Base-by-base conservation (phyloP, 2,329 filamentous ascomycete genomes). In the Aaosphaeria pasadenensis region DNA sequence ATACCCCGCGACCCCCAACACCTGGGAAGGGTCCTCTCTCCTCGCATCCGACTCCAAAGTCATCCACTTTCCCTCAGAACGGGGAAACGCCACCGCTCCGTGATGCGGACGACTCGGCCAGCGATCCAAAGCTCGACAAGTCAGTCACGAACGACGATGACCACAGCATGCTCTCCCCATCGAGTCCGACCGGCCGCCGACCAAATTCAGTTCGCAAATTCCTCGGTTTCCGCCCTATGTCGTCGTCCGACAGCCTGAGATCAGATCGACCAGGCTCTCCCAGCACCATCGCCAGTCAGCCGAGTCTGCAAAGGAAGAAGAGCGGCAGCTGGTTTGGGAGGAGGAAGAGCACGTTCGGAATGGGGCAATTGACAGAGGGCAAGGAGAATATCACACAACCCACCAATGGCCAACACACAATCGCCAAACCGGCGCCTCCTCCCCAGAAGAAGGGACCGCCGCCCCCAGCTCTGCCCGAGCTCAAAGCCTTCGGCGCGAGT, bases 181-280 rank as follows among this genome's bases (percentile, higher is more conserved):
- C 64, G 35, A 70, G 66, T 49, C 64, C 64, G 9, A 50, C 53
- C 13, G 48, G 44, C 45, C 64, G 62, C 51, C 69, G 70, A 9
- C 69, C 70, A 9, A 63, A 61, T 9, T 71, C 69, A 6, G 68
- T 72, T n/a, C 68, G 70, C 46, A 70, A 71, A 44, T 71, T 72
- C 51, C 59, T 72, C 13, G 67, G 67, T 38, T 59, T 72, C 35
- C 68, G 69, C 48, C 57, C 62, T n/a, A 54, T 69, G 17, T 63
- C 67, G 11, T 69, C 66, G 11, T 61, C 60, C 30, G 69, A 71
- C 53, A 69, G 63, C 50, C 56, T 70, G 39, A 59, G 59, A 45
- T 64, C 64, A 6, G 67, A 70, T 30, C 58, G 69, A 17, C 68
- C 69, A 28, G 62, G 63, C 7, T 69, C 66, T 33, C 68, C 69